Percentiles rank a stretch among this genome's conserved stretches.
phyloP scores from a whole-genome alignment of 352 stramenopile species.

The Phytophthora nicotianae region DNA sequence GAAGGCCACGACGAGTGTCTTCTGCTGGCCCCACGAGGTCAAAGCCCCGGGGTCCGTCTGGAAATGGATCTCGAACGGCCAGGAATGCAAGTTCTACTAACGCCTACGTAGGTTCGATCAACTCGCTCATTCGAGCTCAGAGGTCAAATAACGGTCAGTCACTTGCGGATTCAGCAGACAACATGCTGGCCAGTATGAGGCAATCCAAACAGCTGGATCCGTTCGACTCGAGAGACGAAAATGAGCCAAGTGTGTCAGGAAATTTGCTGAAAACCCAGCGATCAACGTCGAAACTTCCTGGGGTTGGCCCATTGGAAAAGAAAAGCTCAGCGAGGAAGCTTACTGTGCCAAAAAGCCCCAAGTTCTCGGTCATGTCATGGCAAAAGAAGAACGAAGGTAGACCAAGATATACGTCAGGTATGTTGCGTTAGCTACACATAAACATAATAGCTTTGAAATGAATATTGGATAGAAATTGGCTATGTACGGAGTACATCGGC shows the following conservation, averaged over 20 bases:
- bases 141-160: conserved; percentile 49
- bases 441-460: too few species aligned
- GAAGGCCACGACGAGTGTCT: conserved; percentile 21
- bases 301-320: conserved; percentile 20
- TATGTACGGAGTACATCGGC: too few species aligned
- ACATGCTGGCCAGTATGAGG: conserved; percentile 48
- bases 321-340: conserved; percentile 49
- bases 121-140: conserved; percentile 71
- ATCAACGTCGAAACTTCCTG: conserved; percentile 41
- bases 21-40: conserved; percentile 25
- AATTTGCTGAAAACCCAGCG: conserved; percentile 43
- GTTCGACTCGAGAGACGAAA: conserved; percentile 22
- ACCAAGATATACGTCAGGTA: neutral
- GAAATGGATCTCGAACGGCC: conserved; percentile 19
- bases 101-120: conserved; percentile 66
- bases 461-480: too few species aligned
- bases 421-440: neutral
- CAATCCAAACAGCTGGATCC: conserved; percentile 3
- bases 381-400: conserved; percentile 59
- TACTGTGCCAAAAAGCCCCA: conserved; percentile 79
- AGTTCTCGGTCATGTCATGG: conserved; percentile 89
- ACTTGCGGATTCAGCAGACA: conserved; percentile 55
- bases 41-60: conserved; percentile 6
- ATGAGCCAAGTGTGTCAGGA: neutral
- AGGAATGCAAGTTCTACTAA: conserved; percentile 14